These are phyloP conservation scores for Hippophae rhamnoides DNA, from an alignment of 306 rosid genomes.

Conservation along the genomic window DNA sequence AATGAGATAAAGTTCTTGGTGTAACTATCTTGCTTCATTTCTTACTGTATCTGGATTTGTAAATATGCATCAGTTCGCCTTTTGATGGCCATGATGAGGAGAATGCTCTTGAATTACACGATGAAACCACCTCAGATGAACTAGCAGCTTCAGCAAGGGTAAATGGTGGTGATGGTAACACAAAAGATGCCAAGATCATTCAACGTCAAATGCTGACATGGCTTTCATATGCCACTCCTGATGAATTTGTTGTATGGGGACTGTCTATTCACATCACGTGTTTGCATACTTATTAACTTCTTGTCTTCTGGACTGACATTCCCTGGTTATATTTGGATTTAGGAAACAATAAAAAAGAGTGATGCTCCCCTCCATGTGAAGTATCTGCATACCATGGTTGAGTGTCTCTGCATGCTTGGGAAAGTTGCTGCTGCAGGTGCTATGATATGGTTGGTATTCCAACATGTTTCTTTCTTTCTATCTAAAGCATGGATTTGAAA, in stretches of 20 bases:
- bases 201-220: conserved; percentile 75
- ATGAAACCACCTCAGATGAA: conserved; percentile 53
- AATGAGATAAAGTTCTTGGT: not conserved
- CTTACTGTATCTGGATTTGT: conserved; percentile 7
- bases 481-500: conserved; percentile 11
- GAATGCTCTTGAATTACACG: conserved; percentile 42
- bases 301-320: conserved; percentile 27
- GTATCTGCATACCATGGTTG: conserved; percentile 95
- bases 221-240: conserved; percentile 90
- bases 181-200: conserved; percentile 41
- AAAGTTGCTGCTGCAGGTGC: conserved; percentile 99
- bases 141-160: conserved; percentile 30
- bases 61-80: conserved; percentile 48
- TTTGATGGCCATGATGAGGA: conserved; percentile 77
- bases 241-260: conserved; percentile 87
- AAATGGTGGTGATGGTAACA: conserved; percentile 45
- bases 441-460: conserved; percentile 73
- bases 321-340: conserved; percentile 22
- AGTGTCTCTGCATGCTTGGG: conserved; percentile 93
- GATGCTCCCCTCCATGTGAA: conserved; percentile 83
- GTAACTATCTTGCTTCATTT: not conserved
- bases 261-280: conserved; percentile 15
- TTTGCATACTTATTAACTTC: conserved; percentile 16
- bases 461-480: conserved; percentile 10
- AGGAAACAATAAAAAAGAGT: conserved; percentile 89